Evolutionary conservation across 441 rosid species (phyloP), one percentile per base, ranked within the genome.

Genomic region (Brassica hybrid): DNA sequence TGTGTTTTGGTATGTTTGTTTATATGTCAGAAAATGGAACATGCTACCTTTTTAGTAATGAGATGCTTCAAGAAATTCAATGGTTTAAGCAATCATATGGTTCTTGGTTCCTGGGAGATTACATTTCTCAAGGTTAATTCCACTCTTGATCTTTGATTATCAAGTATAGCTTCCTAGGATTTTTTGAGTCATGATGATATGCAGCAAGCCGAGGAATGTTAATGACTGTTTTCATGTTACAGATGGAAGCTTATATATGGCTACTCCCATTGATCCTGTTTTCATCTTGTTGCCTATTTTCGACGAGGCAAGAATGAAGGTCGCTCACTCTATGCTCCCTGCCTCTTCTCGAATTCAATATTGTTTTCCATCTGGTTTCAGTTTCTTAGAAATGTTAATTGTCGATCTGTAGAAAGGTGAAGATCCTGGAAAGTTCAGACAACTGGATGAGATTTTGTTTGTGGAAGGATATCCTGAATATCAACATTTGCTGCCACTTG

Each of bases 281-380:
- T 94, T 94, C 86, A 84, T 91, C 71, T 56, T 93, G 81, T 81
- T 93, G 85, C 96, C 97, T 38, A 67, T 88, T 64, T 94, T 93
- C 12, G 92, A 93, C 62, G 88, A 94, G 80, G 97, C 94, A 64
- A 83, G 96, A 83, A 87, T 94, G 97, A 93, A 87, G 97, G 98
- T 91, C 76, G n/a, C 57, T 91, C 75, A 12, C 57, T 65, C 38
- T 65, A 6, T 43, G 64, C 38, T 41, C 52, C 16, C 34, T 56
- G 14, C 21, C 25, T 57, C 19, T 25, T 48, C 9, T 48, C 9
- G 41, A 4, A 5, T 70, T 25, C 7, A 36, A 14, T 72, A 10
- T 5, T 41, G 41, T 59, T 21, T 8, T 57, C 38, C 12, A 13
- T 70, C 34, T 48, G 60, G 23, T 52, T 67, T n/a, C n/a, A n/a